These are phyloP conservation scores for Trichoderma parareesei DNA, from an alignment of 495 filamentous ascomycete species.

Conservation along the genomic window DNA sequence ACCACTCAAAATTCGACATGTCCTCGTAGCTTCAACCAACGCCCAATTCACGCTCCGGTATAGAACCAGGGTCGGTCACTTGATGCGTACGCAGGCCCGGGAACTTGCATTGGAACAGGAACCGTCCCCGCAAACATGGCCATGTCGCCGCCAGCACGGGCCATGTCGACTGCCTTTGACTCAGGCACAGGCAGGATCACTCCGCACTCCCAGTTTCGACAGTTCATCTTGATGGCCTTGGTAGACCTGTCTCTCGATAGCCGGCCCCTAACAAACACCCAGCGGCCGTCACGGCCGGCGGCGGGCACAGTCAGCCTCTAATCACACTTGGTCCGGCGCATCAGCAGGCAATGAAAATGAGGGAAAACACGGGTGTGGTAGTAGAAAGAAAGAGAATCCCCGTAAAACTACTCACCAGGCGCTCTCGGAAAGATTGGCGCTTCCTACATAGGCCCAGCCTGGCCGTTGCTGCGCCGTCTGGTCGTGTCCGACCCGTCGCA, in stretches of 20 bases:
- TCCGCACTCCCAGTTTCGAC: conserved; percentile 95
- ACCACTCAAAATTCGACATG: not conserved
- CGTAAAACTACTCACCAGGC: conserved; percentile 59
- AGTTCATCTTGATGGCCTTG: conserved; percentile 63
- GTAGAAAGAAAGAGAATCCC: not conserved
- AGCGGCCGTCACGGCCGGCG: conserved; percentile 8
- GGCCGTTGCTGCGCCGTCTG: conserved; percentile 12
- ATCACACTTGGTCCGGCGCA: not conserved
- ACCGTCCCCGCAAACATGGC: conserved; percentile 1
- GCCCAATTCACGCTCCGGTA: conserved; percentile 16
- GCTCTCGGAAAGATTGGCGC: conserved; percentile 83
- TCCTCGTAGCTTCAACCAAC: too few species aligned
- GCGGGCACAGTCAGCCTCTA: conserved; percentile 4
- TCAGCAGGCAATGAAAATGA: conserved; percentile 2
- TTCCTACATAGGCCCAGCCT: conserved; percentile 80
- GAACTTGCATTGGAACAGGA: conserved; percentile 17
- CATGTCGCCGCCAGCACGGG: conserved; percentile 9
- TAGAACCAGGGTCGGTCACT: conserved; percentile 24
- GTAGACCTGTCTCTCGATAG: conserved; percentile 57
- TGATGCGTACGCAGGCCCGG: conserved; percentile 22
- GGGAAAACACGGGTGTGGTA: not conserved
- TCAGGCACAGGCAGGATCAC: conserved; percentile 54
- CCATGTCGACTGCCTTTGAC: conserved; percentile 6
- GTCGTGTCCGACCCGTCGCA: conserved; percentile 31
- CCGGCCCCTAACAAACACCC: conserved; percentile 48